A percentile compares a stretch with the other conserved stretches of the same genome.
These are phyloP conservation scores for Ascocoryne sarcoides DNA, from an alignment of 2,329 filamentous ascomycete genomes.

Conservation along the genomic window DNA sequence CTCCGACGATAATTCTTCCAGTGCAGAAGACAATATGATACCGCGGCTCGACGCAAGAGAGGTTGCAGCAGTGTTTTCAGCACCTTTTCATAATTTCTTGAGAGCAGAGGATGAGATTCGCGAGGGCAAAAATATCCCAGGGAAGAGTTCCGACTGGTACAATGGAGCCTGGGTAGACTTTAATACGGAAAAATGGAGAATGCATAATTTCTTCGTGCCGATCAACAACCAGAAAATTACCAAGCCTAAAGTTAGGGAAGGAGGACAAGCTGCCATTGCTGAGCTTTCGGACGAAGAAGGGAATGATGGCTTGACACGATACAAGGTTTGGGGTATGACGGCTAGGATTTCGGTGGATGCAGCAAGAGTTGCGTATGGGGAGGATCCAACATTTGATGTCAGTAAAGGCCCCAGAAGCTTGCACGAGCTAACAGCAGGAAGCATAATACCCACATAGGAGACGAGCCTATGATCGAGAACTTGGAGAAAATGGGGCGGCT, in stretches of 20 bases:
- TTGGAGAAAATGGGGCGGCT: conserved; percentile 48
- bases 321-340: conserved; percentile 93
- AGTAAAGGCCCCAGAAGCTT: conserved; percentile 32
- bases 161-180: conserved; percentile 72
- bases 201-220: conserved; percentile 91
- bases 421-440: conserved; percentile 10
- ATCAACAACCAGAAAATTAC: conserved; percentile 61
- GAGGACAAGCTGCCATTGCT: conserved; percentile 36
- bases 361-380: conserved; percentile 72
- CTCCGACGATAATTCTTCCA: conserved; percentile 39
- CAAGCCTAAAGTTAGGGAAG: conserved; percentile 39
- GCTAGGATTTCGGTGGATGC: conserved; percentile 83
- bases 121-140: conserved; percentile 24
- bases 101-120: conserved; percentile 45
- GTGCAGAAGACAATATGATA: conserved; percentile 62
- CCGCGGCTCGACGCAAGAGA: conserved; percentile 80
- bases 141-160: conserved; percentile 57
- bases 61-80: conserved; percentile 89
- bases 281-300: conserved; percentile 39
- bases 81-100: conserved; percentile 79
- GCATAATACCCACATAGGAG: conserved; percentile 30
- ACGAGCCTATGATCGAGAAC: conserved; percentile 55
- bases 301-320: conserved; percentile 41
- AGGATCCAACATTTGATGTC: conserved; percentile 74
- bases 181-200: conserved; percentile 68